Percentiles rank a stretch among this genome's conserved stretches.
Conservation (phyloP, 2,329 filamentous ascomycete species). For the Tetracladium maxilliforme region DNA sequence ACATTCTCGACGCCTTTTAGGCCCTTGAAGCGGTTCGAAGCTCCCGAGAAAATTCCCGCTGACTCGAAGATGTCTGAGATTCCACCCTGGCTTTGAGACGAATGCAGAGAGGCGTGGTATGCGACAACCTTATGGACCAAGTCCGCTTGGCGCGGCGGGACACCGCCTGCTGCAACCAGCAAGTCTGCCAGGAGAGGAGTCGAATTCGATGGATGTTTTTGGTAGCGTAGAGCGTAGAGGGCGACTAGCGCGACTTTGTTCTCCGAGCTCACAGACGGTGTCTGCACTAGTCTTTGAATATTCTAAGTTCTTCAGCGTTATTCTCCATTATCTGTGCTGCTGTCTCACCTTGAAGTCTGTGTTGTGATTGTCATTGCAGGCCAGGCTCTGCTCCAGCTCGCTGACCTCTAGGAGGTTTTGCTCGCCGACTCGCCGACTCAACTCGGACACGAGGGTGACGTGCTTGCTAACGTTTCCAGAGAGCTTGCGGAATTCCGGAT, state of each 20-base stretch:
- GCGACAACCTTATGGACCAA: slow-evolving; percentile 69
- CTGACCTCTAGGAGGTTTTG: slow-evolving; percentile 90
- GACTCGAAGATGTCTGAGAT: slow-evolving; percentile 89
- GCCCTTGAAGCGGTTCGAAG: slow-evolving; percentile 78
- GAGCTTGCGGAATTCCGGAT: slow-evolving; percentile 91
- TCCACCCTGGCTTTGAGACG: slow-evolving; percentile 57
- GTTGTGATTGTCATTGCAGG: slow-evolving; percentile 90
- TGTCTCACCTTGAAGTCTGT: slow-evolving; percentile 67
- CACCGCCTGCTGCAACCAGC: slow-evolving; percentile 67
- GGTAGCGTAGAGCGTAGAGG: slow-evolving; percentile 88
- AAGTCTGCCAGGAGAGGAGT: slow-evolving; percentile 78
- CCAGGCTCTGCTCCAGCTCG: slow-evolving; percentile 90
- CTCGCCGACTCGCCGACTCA: slow-evolving; percentile 74
- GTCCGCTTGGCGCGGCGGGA: slow-evolving; percentile 61
- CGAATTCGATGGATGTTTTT: slow-evolving; percentile 71
- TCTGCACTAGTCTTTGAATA: slow-evolving; percentile 75
- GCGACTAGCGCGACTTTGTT: slow-evolving; percentile 84
- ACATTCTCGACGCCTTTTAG: slow-evolving; percentile 97
- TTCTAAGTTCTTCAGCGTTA: slow-evolving; percentile 46
- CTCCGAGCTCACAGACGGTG: slow-evolving; percentile 59
- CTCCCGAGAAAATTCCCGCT: slow-evolving; percentile 78
- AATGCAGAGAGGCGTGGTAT: slow-evolving; percentile 79
- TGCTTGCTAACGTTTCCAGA: slow-evolving; percentile 98
- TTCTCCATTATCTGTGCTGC: slow-evolving; percentile 12
- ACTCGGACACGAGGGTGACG: slow-evolving; percentile 85